phyloP scores from a whole-genome alignment of 2,329 filamentous ascomycete genomes.

The Penicillium sp. region DNA sequence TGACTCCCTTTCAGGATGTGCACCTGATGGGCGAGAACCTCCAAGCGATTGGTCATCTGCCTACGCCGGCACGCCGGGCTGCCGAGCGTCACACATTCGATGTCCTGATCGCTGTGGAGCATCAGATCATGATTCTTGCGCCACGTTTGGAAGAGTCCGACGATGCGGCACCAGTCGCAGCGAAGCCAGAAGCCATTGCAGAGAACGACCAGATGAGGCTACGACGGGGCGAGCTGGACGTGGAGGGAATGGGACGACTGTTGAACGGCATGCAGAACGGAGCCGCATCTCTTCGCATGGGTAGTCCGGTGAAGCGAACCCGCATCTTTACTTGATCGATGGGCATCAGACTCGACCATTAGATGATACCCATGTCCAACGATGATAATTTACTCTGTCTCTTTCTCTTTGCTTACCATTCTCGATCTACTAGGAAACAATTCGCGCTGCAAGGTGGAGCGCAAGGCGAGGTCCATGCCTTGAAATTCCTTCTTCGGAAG shows the following conservation, averaged over 20 bases:
- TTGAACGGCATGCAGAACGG: slow-evolving; percentile 40
- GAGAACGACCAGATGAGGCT: slow-evolving; percentile 42
- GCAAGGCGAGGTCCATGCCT: slow-evolving; percentile 50
- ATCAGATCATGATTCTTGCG: slow-evolving; percentile 38
- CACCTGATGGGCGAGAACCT: slow-evolving; percentile 40
- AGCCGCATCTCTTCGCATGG: slow-evolving; percentile 28
- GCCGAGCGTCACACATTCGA: slow-evolving; percentile 29
- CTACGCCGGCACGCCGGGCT: slow-evolving; percentile 23
- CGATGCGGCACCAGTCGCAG: slow-evolving; percentile 8
- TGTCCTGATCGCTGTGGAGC: slow-evolving; percentile 40
- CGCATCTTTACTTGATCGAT: slow-evolving; percentile 32
- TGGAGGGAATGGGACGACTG: slow-evolving; percentile 46
- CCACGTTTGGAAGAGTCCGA: slow-evolving; percentile 28
- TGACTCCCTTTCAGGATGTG: slow-evolving; percentile 37
- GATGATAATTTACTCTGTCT: slow-evolving; percentile 6
- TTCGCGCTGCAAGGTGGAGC: slow-evolving; percentile 52
- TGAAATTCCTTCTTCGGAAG: slow-evolving; percentile 38
- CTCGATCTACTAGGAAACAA: slow-evolving; percentile 7
- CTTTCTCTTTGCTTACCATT: slow-evolving; percentile 3
- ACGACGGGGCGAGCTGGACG: slow-evolving; percentile 41
- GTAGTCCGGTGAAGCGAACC: slow-evolving; percentile 35
- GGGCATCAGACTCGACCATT: slow-evolving; percentile 14
- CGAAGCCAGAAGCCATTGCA: slow-evolving; percentile 16
- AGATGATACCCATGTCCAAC: slow-evolving; percentile 29
- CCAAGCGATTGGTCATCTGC: slow-evolving; percentile 37